phyloP scores from a whole-genome alignment of 2,329 filamentous ascomycete genomes.

The Claviceps purpurea region DNA sequence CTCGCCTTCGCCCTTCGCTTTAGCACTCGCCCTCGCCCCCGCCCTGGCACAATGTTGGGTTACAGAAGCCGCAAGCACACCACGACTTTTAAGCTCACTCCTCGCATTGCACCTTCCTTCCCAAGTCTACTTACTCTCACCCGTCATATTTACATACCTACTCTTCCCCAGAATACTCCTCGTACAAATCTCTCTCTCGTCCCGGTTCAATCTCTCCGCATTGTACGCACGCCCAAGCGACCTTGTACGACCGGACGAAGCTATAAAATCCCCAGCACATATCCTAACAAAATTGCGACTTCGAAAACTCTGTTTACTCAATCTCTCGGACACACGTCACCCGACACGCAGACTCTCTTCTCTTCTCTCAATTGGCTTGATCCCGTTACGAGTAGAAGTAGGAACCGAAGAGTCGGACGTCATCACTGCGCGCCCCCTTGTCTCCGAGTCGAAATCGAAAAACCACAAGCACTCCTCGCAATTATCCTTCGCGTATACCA shows the following conservation, averaged over 20 bases:
- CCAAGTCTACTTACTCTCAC: slow-evolving; percentile 3
- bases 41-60: slow-evolving; percentile 1
- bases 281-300: neutral
- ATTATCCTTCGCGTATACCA: no score
- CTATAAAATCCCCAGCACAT: neutral
- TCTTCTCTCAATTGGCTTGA: no score
- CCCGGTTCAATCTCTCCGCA: neutral
- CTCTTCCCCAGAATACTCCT: slow-evolving; percentile 7
- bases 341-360: no score
- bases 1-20: neutral
- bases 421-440: no score
- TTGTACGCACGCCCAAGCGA: slow-evolving; percentile 1
- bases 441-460: no score
- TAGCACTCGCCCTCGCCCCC: neutral
- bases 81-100: slow-evolving; percentile 1
- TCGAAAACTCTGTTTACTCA: neutral
- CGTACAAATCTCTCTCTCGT: neutral
- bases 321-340: neutral
- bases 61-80: neutral
- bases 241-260: neutral
- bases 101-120: slow-evolving; percentile 6
- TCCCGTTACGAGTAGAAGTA: no score
- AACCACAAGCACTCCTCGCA: no score
- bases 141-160: slow-evolving; percentile 6
- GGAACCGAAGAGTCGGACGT: no score